Evolutionary conservation across 805 yeast species (phyloP).

Genomic region (Jamesozyma piceae): DNA sequence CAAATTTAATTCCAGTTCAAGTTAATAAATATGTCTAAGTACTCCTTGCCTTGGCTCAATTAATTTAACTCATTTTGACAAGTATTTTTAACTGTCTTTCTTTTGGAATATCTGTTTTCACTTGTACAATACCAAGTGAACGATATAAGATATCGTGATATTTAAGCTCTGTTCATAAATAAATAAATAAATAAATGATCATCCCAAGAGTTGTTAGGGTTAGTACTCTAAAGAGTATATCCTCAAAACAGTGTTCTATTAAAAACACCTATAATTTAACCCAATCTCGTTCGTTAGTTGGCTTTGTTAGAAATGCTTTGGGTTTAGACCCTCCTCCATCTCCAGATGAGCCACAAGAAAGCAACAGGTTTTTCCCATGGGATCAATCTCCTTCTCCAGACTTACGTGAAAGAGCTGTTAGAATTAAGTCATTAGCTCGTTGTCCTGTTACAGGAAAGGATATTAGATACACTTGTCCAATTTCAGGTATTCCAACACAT

Average conservation of each 20-base stretch:
- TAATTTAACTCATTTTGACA: too few relatives aligned
- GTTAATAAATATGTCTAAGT: too few relatives aligned
- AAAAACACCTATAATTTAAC: background rate
- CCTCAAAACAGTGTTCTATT: background rate
- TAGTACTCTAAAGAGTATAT: background rate
- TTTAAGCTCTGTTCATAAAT: too few relatives aligned
- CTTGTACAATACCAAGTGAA: too few relatives aligned
- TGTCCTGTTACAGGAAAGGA: slow-evolving; percentile 88
- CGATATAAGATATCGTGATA: too few relatives aligned
- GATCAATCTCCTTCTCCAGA: slow-evolving; percentile 87
- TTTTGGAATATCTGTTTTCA: too few relatives aligned
- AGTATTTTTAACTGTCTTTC: too few relatives aligned
- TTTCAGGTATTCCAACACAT: slow-evolving; percentile 95
- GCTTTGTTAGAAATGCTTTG: slow-evolving; percentile 38
- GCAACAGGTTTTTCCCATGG: slow-evolving; percentile 78
- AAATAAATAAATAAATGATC: slow-evolving; percentile 1
- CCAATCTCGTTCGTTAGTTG: slow-evolving; percentile 8
- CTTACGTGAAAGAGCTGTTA: slow-evolving; percentile 83
- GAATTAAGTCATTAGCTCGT: slow-evolving; percentile 74
- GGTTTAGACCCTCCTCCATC: slow-evolving; percentile 59
- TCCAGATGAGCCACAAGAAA: slow-evolving; percentile 58
- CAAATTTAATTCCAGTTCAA: too few relatives aligned
- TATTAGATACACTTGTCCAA: slow-evolving; percentile 81
- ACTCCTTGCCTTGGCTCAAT: too few relatives aligned
- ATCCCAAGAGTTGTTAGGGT: slow-evolving; percentile 2